A percentile compares a stretch with the other conserved stretches of the same genome.
These are phyloP conservation scores for Monilinia aucupariae DNA, from an alignment of 2,329 filamentous ascomycete species.

Conservation along the genomic window DNA sequence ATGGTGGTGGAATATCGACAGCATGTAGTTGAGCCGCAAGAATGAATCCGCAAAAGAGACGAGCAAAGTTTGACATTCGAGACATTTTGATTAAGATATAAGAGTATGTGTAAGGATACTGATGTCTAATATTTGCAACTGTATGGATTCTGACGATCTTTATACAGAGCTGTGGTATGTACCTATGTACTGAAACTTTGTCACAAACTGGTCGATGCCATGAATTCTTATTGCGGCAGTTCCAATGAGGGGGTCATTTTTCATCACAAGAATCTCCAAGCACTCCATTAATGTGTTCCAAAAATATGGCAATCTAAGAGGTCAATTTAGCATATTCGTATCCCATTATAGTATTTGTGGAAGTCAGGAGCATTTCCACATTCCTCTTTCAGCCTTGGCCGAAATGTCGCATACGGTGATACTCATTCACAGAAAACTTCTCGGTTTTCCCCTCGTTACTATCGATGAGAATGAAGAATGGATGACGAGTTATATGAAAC, in stretches of 20 bases:
- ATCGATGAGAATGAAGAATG: not conserved
- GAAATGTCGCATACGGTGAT: not conserved
- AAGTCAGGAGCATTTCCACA: conserved; percentile 9
- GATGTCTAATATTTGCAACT: not conserved
- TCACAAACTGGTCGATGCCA: not conserved
- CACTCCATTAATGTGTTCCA: not conserved
- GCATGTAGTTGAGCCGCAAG: not conserved
- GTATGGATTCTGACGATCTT: not conserved
- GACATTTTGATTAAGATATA: not conserved
- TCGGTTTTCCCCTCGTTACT: too few species aligned
- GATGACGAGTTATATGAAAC: not conserved
- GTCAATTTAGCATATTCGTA: not conserved
- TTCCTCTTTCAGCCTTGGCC: not conserved
- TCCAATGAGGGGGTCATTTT: not conserved
- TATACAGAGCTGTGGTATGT: not conserved
- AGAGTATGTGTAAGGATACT: not conserved
- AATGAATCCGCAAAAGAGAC: not conserved
- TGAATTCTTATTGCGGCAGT: not conserved
- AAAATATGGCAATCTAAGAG: not conserved
- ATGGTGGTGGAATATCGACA: not conserved
- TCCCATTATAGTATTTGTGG: not conserved
- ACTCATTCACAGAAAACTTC: not conserved
- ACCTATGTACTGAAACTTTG: not conserved
- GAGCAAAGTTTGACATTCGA: not conserved
- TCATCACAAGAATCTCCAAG: not conserved